Conservation (phyloP, 2,329 filamentous ascomycete genomes). For the Penicillium paneum region DNA sequence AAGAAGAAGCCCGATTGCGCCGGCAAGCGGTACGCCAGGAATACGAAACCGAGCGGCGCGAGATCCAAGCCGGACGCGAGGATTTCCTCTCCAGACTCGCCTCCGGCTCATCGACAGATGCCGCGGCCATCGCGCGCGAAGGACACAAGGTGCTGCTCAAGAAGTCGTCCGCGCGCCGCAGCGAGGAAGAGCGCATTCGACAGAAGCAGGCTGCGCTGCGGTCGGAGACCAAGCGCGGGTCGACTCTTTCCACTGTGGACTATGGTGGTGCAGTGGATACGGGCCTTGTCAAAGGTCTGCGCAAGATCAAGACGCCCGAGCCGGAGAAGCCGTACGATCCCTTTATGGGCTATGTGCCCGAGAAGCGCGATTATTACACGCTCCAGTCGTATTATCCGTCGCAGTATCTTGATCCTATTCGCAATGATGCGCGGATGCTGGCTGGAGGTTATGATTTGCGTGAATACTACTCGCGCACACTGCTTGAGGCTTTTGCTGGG, state of each 20-base stretch:
- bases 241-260: constrained; percentile 19
- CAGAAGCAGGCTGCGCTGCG: constrained; percentile 45
- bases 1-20: constrained; percentile 62
- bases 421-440: constrained; percentile 62
- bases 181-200: constrained; percentile 50
- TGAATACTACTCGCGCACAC: constrained; percentile 75
- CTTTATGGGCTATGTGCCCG: constrained; percentile 66
- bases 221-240: constrained; percentile 31
- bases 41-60: constrained; percentile 66
- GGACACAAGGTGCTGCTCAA: constrained; percentile 63
- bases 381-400: constrained; percentile 70
- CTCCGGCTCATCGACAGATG: constrained; percentile 57
- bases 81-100: constrained; percentile 70
- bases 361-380: constrained; percentile 67
- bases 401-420: constrained; percentile 66
- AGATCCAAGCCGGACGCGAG: constrained; percentile 61
- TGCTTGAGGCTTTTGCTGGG: constrained; percentile 88
- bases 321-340: constrained; percentile 80
- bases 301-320: constrained; percentile 58
- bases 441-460: constrained; percentile 80
- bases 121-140: constrained; percentile 54
- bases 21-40: constrained; percentile 63
- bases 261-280: constrained; percentile 27
- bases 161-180: constrained; percentile 63
- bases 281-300: constrained; percentile 73